phyloP scores from a whole-genome alignment of 2,329 filamentous ascomycete genomes.

The Cyclaneusma minus region DNA sequence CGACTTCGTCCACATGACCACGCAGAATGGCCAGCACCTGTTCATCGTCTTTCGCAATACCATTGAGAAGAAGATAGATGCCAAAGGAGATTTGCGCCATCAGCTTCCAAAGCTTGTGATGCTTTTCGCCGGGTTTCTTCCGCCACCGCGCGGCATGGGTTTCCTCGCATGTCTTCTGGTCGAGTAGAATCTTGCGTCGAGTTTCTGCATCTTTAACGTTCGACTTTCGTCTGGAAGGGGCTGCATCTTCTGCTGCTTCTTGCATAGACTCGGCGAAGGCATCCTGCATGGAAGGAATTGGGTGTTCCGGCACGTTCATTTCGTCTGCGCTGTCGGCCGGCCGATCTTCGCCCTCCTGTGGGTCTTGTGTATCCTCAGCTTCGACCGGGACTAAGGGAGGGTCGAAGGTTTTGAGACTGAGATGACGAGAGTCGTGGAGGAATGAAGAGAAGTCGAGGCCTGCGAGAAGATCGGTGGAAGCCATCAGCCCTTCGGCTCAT shows the following conservation, averaged over 20 bases:
- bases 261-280: conserved; percentile 72
- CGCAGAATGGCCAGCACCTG: conserved; percentile 85
- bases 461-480: no score
- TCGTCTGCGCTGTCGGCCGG: no score
- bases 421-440: no score
- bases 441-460: no score
- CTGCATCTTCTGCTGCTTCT: conserved; percentile 43
- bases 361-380: no score
- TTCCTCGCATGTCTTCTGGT: conserved; percentile 50
- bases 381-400: no score
- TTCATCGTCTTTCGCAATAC: conserved; percentile 73
- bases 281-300: conserved; percentile 60
- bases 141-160: conserved; percentile 65
- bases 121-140: conserved; percentile 56
- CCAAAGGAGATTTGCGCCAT: conserved; percentile 89
- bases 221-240: conserved; percentile 33
- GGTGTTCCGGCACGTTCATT: conserved; percentile 38
- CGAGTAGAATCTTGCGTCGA: conserved; percentile 51
- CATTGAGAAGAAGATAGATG: conserved; percentile 71
- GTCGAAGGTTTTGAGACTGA: no score
- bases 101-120: conserved; percentile 81
- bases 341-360: no score
- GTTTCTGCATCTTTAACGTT: conserved; percentile 39
- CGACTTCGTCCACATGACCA: conserved; percentile 83
- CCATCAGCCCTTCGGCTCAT: no score